Evolutionary conservation across 73 alveolate genomes (phyloP).

Genomic region (Paramecium tetraurelia): DNA sequence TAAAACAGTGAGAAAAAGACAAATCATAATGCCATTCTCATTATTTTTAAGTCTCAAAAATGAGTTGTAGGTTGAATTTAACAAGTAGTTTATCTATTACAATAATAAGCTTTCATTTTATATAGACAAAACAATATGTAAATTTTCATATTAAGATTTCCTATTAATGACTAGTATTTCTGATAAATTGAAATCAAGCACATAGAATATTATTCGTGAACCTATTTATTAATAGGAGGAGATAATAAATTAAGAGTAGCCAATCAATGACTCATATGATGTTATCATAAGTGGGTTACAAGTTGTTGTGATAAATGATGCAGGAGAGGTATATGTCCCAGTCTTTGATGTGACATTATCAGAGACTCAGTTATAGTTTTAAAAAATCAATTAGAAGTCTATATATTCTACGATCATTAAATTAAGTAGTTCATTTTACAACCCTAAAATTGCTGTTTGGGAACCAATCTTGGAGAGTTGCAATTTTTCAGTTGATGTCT

Average conservation of each 20-base stretch:
- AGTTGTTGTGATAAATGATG: constrained; percentile 64
- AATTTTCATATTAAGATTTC: constrained; percentile 57
- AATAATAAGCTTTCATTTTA: constrained; percentile 20
- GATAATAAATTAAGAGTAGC: neutral
- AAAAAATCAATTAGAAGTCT: neutral
- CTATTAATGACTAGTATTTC: constrained; percentile 13
- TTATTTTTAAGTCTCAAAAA: constrained; percentile 47
- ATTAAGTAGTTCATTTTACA: constrained; percentile 52
- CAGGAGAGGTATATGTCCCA: constrained; percentile 66
- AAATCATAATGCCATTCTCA: constrained; percentile 42
- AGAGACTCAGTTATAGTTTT: constrained; percentile 36
- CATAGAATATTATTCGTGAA: neutral
- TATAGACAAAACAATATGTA: constrained; percentile 46
- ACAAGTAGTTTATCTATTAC: constrained; percentile 8
- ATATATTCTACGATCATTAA: constrained; percentile 36
- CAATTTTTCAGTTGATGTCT: constrained; percentile 46
- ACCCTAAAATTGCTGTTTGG: constrained; percentile 66
- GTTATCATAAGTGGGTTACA: constrained; percentile 29
- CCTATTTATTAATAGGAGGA: neutral
- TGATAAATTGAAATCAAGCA: constrained; percentile 12
- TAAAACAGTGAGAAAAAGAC: neutral
- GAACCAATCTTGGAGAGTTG: constrained; percentile 64
- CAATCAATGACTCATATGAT: constrained; percentile 48
- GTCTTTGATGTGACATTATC: constrained; percentile 60
- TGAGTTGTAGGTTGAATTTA: constrained; percentile 36